Conservation (phyloP, 257 asterid genomes). For the Petrea volubilis region DNA sequence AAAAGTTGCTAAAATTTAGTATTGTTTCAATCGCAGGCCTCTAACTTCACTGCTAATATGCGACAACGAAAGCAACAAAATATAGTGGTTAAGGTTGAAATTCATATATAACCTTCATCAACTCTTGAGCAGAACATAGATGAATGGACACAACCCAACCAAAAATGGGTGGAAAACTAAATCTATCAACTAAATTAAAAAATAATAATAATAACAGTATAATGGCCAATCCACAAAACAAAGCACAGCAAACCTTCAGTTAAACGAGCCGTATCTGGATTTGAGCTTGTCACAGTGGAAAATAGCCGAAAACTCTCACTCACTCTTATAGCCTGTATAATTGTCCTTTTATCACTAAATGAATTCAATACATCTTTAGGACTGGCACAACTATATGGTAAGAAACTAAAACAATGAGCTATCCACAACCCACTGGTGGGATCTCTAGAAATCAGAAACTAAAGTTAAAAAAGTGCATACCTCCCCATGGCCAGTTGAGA, state of each 20-base stretch:
- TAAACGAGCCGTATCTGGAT: slow-evolving; percentile 52
- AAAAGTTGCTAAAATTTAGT: neutral
- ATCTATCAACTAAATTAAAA: neutral
- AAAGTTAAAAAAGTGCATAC: slow-evolving; percentile 36
- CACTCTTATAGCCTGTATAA: slow-evolving; percentile 77
- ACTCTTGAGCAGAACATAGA: neutral
- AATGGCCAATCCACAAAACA: slow-evolving; percentile 10
- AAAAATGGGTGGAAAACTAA: neutral
- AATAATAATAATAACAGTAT: neutral
- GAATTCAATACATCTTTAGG: neutral
- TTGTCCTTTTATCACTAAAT: neutral
- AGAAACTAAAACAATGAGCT: slow-evolving; percentile 2
- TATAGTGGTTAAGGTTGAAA: neutral
- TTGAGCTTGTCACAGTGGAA: slow-evolving; percentile 82
- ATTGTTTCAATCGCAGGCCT: neutral
- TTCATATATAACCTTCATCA: neutral
- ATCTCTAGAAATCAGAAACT: slow-evolving; percentile 5
- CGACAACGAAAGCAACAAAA: neutral
- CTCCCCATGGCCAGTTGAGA: slow-evolving; percentile 92
- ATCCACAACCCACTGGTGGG: neutral
- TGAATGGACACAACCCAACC: neutral
- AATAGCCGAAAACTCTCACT: slow-evolving; percentile 72
- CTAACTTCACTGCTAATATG: neutral
- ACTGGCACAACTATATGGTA: neutral
- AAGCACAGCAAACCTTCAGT: slow-evolving; percentile 57